Conservation (phyloP, 768 basidiomycete genomes). For the Hygrocybe coccinea region DNA sequence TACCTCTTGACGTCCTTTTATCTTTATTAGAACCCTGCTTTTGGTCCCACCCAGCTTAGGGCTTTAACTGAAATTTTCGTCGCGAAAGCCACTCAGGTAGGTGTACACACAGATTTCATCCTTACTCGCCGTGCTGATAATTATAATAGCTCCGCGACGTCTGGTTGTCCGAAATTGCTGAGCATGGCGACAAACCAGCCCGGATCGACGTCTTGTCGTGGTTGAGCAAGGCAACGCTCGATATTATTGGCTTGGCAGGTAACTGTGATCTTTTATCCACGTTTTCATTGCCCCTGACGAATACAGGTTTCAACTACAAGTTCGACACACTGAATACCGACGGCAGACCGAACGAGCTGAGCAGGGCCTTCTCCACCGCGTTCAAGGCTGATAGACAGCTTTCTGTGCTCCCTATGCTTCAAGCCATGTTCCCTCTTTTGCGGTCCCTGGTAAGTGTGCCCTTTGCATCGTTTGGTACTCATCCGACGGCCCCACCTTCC, state of each 20-base stretch:
- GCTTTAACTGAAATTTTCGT: slow-evolving; percentile 54
- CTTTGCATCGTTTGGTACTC: too few relatives aligned
- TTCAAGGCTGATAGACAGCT: slow-evolving; percentile 39
- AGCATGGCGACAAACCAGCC: slow-evolving; percentile 17
- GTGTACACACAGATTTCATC: too few relatives aligned
- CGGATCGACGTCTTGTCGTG: slow-evolving; percentile 58
- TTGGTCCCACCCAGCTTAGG: slow-evolving; percentile 55
- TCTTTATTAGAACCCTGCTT: slow-evolving; percentile 59
- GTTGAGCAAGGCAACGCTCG: slow-evolving; percentile 65
- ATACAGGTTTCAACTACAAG: slow-evolving; percentile 28
- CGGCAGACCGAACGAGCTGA: slow-evolving; percentile 39
- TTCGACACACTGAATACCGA: slow-evolving; percentile 21
- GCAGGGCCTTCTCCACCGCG: slow-evolving; percentile 42
- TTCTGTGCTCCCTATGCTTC: slow-evolving; percentile 24
- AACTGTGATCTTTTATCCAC: slow-evolving; percentile 36
- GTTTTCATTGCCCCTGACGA: slow-evolving; percentile 13
- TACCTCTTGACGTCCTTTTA: not conserved
- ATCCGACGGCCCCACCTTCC: too few relatives aligned
- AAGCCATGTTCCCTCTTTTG: slow-evolving; percentile 30
- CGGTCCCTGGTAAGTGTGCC: slow-evolving; percentile 34
- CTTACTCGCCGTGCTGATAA: not conserved
- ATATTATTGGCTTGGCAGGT: slow-evolving; percentile 71
- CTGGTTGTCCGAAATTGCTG: slow-evolving; percentile 35
- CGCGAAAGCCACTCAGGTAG: slow-evolving; percentile 51
- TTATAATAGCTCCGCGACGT: slow-evolving; percentile 44